These are phyloP conservation scores for Globisporangium irregulare DNA, from an alignment of 352 stramenopile genomes.

Conservation along the genomic window DNA sequence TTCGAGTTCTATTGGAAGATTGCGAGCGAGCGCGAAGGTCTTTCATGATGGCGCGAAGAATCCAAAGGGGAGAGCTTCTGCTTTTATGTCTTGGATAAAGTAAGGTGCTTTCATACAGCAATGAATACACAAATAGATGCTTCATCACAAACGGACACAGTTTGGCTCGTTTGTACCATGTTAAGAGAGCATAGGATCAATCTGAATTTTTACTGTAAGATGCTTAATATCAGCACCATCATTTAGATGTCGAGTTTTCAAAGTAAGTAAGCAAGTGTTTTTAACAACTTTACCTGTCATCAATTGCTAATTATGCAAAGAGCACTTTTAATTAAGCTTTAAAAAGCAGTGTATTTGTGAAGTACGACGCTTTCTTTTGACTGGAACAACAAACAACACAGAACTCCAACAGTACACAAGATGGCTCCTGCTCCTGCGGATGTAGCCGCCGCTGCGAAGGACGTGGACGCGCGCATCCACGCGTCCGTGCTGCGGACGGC, in stretches of 20 bases:
- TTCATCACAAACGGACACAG: not conserved
- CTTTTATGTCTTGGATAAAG: not conserved
- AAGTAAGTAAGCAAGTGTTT: no score
- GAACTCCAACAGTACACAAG: not conserved
- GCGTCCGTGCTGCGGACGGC: constrained; percentile 61
- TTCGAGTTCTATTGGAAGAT: not conserved
- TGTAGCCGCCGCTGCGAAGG: constrained; percentile 1
- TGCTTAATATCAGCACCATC: no score
- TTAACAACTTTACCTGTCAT: no score
- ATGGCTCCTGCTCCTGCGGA: constrained; percentile 4
- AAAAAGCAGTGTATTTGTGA: not conserved
- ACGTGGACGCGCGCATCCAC: constrained; percentile 46
- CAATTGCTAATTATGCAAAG: no score
- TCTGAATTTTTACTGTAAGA: no score
- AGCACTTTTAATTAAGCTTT: no score
- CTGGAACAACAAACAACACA: not conserved
- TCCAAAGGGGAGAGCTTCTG: not conserved
- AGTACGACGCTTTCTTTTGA: not conserved
- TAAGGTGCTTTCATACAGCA: not conserved
- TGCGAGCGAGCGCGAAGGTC: not conserved
- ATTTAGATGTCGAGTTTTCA: no score
- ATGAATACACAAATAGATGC: not conserved
- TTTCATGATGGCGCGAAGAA: not conserved
- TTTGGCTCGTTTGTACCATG: not conserved
- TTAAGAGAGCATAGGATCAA: not conserved